Percentiles rank a stretch among this genome's conserved stretches.
These are phyloP conservation scores for Penicillium expansum DNA, from an alignment of 2,329 filamentous ascomycete species.

Conservation along the genomic window DNA sequence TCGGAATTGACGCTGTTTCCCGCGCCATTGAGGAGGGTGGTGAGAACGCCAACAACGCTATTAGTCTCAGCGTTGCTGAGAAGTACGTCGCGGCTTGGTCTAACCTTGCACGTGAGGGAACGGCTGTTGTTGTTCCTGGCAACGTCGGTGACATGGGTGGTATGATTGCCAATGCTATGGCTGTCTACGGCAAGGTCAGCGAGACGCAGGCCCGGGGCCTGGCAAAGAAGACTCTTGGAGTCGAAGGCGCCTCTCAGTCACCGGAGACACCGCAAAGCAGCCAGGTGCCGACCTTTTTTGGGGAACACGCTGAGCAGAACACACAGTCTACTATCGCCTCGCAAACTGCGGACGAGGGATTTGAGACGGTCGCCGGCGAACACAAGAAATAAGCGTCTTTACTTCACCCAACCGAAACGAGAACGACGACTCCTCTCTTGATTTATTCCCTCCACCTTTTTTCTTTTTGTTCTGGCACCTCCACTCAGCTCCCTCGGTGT, in stretches of 20 bases:
- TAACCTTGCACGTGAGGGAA: constrained; percentile 91
- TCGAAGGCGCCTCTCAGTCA: constrained; percentile 16
- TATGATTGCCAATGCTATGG: constrained; percentile 95
- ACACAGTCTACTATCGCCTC: constrained; percentile 41
- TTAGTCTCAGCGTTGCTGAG: constrained; percentile 87
- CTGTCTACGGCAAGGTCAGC: constrained; percentile 91
- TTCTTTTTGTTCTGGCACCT: constrained; percentile 1
- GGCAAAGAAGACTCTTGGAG: constrained; percentile 39
- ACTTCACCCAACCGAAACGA: constrained; percentile 3
- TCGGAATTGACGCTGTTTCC: constrained; percentile 83
- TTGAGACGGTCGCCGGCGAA: constrained; percentile 42
- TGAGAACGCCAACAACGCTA: constrained; percentile 73
- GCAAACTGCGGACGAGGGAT: constrained; percentile 49
- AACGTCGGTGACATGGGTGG: constrained; percentile 94
- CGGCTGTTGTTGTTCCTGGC: constrained; percentile 89
- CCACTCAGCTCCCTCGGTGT: background rate
- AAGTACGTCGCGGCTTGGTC: constrained; percentile 97
- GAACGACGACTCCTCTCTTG: constrained; percentile 13
- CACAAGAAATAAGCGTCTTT: constrained; percentile 27
- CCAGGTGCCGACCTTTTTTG: constrained; percentile 14
- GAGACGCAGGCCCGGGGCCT: constrained; percentile 71
- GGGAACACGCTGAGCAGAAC: constrained; percentile 13
- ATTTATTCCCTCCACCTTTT: background rate
- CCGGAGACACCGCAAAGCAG: constrained; percentile 22
- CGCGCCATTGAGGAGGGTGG: constrained; percentile 70